A percentile compares a stretch with the other conserved stretches of the same genome.
Evolutionary conservation across 306 rosid species (phyloP).

Genomic region (Dryas alaskensis): DNA sequence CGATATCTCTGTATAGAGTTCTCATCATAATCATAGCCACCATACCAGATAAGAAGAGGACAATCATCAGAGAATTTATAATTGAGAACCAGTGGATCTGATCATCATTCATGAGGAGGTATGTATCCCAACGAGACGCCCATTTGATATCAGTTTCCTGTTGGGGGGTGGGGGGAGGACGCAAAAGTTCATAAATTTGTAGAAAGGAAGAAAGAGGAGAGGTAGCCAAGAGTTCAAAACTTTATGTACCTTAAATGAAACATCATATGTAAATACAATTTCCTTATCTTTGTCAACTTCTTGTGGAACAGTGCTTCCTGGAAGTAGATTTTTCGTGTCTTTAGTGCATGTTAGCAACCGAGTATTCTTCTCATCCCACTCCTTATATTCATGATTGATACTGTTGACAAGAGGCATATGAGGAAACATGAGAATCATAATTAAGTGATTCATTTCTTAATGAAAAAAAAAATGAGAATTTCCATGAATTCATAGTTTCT

Average conservation of each 20-base stretch:
- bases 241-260: conserved; percentile 74
- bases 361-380: conserved; percentile 79
- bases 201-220: conserved; percentile 1
- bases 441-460: conserved; percentile 18
- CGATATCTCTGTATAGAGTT: conserved; percentile 93
- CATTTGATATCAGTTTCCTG: conserved; percentile 95
- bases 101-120: conserved; percentile 99
- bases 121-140: conserved; percentile 99
- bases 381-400: conserved; percentile 81
- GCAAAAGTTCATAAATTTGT: conserved; percentile 21
- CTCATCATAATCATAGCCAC: conserved; percentile 99
- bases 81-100: conserved; percentile 99
- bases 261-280: conserved; percentile 89
- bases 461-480: conserved; percentile 4
- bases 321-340: conserved; percentile 79
- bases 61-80: conserved; percentile 96
- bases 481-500: conserved; percentile 1
- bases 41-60: conserved; percentile 98
- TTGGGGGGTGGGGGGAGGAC: neutral
- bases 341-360: conserved; percentile 84
- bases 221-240: conserved; percentile 14
- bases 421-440: neutral
- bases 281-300: conserved; percentile 82
- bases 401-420: conserved; percentile 39
- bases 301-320: conserved; percentile 84